Evolutionary conservation across 306 rosid genomes (phyloP).

Genomic region (Dicorynia guianensis): DNA sequence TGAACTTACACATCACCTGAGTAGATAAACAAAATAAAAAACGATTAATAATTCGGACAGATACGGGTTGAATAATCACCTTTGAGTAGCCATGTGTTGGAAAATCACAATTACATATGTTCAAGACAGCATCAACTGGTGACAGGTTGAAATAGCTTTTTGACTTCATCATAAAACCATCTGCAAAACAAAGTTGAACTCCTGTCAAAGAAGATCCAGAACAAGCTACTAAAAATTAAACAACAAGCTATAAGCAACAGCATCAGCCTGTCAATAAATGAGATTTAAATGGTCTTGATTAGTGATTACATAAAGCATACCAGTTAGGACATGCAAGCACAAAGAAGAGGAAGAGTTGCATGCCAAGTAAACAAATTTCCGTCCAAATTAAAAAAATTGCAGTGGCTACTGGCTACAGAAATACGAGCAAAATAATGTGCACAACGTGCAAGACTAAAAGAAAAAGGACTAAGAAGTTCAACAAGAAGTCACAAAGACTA

Average conservation of each 20-base stretch:
- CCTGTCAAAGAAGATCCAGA: slow-evolving; percentile 9
- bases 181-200: slow-evolving; percentile 52
- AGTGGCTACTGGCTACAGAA: too few species aligned
- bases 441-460: too few species aligned
- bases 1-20: slow-evolving; percentile 8
- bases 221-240: background rate
- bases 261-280: background rate
- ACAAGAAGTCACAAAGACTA: too few species aligned
- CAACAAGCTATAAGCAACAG: slow-evolving; percentile 9
- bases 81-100: slow-evolving; percentile 38
- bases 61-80: slow-evolving; percentile 43
- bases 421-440: too few species aligned
- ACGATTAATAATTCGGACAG: background rate
- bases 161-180: slow-evolving; percentile 78
- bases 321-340: background rate
- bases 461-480: too few species aligned
- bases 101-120: slow-evolving; percentile 24
- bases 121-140: slow-evolving; percentile 50
- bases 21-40: background rate
- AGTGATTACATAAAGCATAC: background rate
- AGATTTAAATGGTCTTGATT: slow-evolving; percentile 24
- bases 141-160: slow-evolving; percentile 72
- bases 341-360: too few species aligned
- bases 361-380: too few species aligned
- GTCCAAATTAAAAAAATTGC: too few species aligned